Base-by-base conservation (phyloP, 345 rosid genomes). In the Salix viminalis region DNA sequence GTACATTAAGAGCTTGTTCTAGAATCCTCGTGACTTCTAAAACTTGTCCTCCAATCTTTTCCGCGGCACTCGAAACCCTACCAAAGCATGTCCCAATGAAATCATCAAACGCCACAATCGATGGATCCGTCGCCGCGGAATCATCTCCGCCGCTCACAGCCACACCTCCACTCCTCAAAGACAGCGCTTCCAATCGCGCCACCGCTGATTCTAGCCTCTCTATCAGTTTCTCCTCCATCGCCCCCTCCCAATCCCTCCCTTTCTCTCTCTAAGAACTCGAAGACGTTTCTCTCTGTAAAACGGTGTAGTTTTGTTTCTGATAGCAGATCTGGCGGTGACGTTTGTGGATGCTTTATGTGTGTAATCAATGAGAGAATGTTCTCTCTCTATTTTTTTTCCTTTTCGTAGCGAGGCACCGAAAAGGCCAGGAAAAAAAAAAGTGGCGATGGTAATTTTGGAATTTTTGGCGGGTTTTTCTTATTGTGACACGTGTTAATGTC, bases 31-130 rank as follows among this genome's bases (percentile, higher is more conserved):
- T 91, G 64, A 82, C 91, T 50, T 89, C 93, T 65, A 88, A 85
- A 79, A 93, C 99, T 83, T 78, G 88, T 34, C 98, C 99, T 48
- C 99, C 97, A 77, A 96, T 93, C 84, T 89, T 92, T 90, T 88
- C 94, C 9, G 98, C 97, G 32, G 93, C 93, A 24, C 26, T 58
- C 30, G 84, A 77, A 81, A 85, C 90, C 89, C 87, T 90, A 74
- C 87, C 85, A 7, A 90, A 81, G 46, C 81, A 87, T 83, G 89
- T 84, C 56, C 82, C 74, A 74, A 86, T 87, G 76, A 92, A 78
- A 84, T 91, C 97, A 19, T 88, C 91, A 73, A 90, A 94, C 62
- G 99, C 99, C 80, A 79, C 7, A 80, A 92, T 91, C 78, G 93
- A 83, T 37, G 95, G 97, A 87, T 92, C 98, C 79, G 85, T 65